These are phyloP conservation scores for Aureobasidium leucospermi DNA, from an alignment of 2,329 filamentous ascomycete species.

Conservation along the genomic window DNA sequence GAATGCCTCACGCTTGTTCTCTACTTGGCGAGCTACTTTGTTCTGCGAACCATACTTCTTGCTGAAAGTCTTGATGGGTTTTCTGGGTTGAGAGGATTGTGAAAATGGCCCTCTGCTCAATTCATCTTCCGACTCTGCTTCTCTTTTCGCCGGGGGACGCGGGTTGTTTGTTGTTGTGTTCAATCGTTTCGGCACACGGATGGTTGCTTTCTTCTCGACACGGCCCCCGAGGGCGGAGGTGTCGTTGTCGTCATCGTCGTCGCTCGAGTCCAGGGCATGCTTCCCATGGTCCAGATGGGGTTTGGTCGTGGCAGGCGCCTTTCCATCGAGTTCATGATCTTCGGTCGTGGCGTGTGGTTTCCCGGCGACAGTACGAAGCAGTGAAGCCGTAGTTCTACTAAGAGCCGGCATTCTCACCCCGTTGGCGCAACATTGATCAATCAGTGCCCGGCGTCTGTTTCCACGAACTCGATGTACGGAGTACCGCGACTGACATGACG, in stretches of 20 bases:
- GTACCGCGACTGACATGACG: neutral
- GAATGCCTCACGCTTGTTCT: neutral
- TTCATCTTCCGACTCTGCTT: neutral
- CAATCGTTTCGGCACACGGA: neutral
- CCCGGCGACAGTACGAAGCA: neutral
- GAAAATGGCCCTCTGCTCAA: neutral
- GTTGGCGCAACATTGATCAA: neutral
- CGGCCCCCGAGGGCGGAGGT: neutral
- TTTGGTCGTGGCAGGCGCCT: neutral
- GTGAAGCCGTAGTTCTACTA: neutral
- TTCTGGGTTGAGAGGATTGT: neutral
- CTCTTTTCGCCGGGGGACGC: neutral
- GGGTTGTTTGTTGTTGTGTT: neutral
- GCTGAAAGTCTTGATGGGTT: neutral
- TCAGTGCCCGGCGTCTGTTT: neutral
- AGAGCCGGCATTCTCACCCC: neutral
- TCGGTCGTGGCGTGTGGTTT: neutral
- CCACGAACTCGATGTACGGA: neutral
- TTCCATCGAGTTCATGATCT: neutral
- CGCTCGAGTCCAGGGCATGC: neutral
- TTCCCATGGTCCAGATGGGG: neutral
- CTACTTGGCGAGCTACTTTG: neutral
- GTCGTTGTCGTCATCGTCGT: neutral
- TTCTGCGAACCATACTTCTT: neutral
- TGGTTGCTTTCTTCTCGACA: neutral